Percentiles rank a stretch among this genome's conserved stretches.
Conservation (phyloP, 768 basidiomycete genomes). For the Tricholomella constricta region DNA sequence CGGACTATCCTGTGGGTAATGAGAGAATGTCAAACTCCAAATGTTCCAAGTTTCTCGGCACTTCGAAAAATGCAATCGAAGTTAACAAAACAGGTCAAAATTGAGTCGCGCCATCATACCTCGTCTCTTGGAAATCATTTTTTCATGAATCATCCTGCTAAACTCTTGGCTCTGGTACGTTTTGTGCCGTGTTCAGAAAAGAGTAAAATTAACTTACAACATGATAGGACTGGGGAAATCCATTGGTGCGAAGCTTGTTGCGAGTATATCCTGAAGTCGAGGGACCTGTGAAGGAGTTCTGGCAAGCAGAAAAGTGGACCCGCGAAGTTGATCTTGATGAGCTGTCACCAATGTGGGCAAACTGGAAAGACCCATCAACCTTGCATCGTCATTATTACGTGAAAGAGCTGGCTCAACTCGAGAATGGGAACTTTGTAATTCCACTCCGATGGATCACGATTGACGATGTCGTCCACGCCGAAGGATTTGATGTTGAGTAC, state of each 20-base stretch:
- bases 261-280: slow-evolving; percentile 28
- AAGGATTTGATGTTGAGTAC: not conserved
- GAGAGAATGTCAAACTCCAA: not conserved
- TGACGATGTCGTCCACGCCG: slow-evolving; percentile 8
- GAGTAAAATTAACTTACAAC: too few relatives aligned
- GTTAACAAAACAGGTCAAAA: not conserved
- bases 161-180: not conserved
- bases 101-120: not conserved
- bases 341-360: slow-evolving; percentile 36
- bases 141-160: not conserved
- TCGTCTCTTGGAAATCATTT: not conserved
- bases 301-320: slow-evolving; percentile 31
- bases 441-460: slow-evolving; percentile 22
- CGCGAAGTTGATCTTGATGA: too few relatives aligned
- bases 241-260: slow-evolving; percentile 20
- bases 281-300: slow-evolving; percentile 20
- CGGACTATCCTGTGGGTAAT: not conserved
- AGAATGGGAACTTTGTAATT: slow-evolving; percentile 15
- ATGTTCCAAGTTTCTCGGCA: not conserved
- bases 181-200: too few relatives aligned
- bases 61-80: not conserved
- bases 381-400: slow-evolving; percentile 16
- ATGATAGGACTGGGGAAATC: slow-evolving; percentile 33
- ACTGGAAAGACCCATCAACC: slow-evolving; percentile 13
- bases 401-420: slow-evolving; percentile 22